Percentiles rank a stretch among this genome's conserved stretches.
Evolutionary conservation across 805 yeast species (phyloP).

Genomic region (Teunomyces pallodes): DNA sequence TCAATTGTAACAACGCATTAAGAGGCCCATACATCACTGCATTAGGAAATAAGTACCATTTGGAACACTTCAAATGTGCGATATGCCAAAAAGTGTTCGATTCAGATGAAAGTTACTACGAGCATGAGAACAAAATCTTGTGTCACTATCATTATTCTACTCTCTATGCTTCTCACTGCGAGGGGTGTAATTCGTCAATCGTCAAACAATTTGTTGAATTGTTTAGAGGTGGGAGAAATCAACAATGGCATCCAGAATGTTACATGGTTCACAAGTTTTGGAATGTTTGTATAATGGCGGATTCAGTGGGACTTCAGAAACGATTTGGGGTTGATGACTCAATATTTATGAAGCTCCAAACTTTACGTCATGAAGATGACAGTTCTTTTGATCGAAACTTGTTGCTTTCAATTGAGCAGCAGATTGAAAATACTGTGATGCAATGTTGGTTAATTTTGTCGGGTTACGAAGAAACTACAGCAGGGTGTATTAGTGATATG

Average conservation of each 20-base stretch:
- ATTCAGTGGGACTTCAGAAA: conserved; percentile 47
- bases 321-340: conserved; percentile 11
- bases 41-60: conserved; percentile 85
- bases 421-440: conserved; percentile 56
- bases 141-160: conserved; percentile 94
- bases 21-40: conserved; percentile 95
- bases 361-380: conserved; percentile 7
- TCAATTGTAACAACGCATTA: conserved; percentile 78
- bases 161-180: conserved; percentile 81
- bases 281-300: conserved; percentile 78
- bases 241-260: conserved; percentile 99
- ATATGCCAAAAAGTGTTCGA: conserved; percentile 85
- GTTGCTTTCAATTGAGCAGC: conserved; percentile 57
- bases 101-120: conserved; percentile 87
- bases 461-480: conserved; percentile 86
- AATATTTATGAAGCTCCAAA: conserved; percentile 10
- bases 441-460: conserved; percentile 85
- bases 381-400: conserved; percentile 42
- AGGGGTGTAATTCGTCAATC: conserved; percentile 89
- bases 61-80: conserved; percentile 92
- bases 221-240: conserved; percentile 83
- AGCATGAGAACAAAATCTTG: conserved; percentile 75
- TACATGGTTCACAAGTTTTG: conserved; percentile 96
- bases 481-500: conserved; percentile 89
- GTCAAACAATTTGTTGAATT: conserved; percentile 93